A percentile compares a stretch with the other conserved stretches of the same genome.
These are phyloP conservation scores for Phyllosticta citriasiana DNA, from an alignment of 2,329 filamentous ascomycete species.

Conservation along the genomic window DNA sequence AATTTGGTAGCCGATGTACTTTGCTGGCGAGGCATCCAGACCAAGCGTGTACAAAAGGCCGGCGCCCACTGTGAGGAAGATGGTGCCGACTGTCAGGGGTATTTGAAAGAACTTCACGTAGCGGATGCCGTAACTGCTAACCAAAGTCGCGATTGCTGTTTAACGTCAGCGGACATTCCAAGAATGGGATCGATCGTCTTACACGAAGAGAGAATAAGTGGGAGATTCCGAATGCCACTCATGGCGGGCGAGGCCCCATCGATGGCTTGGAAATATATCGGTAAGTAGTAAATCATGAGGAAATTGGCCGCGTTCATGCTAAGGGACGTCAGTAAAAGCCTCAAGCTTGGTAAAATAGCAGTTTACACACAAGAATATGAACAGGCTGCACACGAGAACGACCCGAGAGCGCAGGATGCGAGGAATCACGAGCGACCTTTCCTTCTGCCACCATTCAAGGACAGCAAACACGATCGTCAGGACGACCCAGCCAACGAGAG, in stretches of 20 bases:
- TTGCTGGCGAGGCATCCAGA: conserved; percentile 8
- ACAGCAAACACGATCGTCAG: conserved; percentile 12
- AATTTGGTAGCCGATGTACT: conserved; percentile 25
- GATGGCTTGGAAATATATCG: conserved; percentile 36
- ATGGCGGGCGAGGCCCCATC: conserved; percentile 30
- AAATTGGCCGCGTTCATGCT: conserved; percentile 17
- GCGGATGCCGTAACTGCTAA: background rate
- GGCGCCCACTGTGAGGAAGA: conserved; percentile 19
- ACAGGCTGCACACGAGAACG: no score
- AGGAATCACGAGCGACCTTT: conserved; percentile 19
- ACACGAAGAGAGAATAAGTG: conserved; percentile 15
- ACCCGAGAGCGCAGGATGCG: conserved; percentile 11
- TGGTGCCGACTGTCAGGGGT: conserved; percentile 21
- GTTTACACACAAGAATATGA: no score
- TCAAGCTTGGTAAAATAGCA: no score
- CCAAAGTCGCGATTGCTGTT: background rate
- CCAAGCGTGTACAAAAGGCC: conserved; percentile 20
- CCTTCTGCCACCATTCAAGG: conserved; percentile 20
- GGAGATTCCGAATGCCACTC: conserved; percentile 26
- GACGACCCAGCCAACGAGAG: conserved; percentile 10
- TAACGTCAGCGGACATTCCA: background rate
- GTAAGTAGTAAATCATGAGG: conserved; percentile 28
- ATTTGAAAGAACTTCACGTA: background rate
- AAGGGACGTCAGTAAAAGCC: conserved; percentile 7
- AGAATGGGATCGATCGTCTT: no score